Percentiles rank a stretch among this genome's conserved stretches.
Evolutionary conservation across 2,329 filamentous ascomycete species (phyloP).

Genomic region (Xylaria sp.): DNA sequence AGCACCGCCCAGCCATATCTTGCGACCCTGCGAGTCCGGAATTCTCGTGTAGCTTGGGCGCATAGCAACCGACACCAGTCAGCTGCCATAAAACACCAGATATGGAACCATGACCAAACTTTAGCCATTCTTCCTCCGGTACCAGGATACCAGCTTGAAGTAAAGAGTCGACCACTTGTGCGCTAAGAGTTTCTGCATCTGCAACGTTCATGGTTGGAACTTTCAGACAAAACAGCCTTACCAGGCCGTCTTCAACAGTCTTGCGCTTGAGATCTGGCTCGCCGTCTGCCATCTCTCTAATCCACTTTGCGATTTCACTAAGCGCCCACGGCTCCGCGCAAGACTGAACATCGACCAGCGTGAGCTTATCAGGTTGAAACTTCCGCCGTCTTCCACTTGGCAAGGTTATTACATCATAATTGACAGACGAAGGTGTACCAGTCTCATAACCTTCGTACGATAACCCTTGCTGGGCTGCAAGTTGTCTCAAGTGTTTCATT

Average conservation of each 20-base stretch:
- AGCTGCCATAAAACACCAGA: slow-evolving; percentile 94
- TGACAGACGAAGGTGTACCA: slow-evolving; percentile 64
- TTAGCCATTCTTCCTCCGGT: slow-evolving; percentile 97
- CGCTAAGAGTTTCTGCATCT: slow-evolving; percentile 88
- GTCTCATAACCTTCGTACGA: slow-evolving; percentile 68
- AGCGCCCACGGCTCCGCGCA: slow-evolving; percentile 94
- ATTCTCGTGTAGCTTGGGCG: slow-evolving; percentile 80
- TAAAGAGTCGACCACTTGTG: slow-evolving; percentile 82
- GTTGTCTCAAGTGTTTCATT: slow-evolving; percentile 60
- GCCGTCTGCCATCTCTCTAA: slow-evolving; percentile 88
- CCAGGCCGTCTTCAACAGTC: slow-evolving; percentile 85
- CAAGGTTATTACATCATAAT: slow-evolving; percentile 85
- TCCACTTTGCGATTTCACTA: slow-evolving; percentile 86
- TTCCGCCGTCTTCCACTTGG: slow-evolving; percentile 82
- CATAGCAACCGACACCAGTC: slow-evolving; percentile 91
- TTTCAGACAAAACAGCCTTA: slow-evolving; percentile 91
- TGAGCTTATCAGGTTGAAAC: slow-evolving; percentile 87
- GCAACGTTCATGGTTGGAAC: slow-evolving; percentile 98
- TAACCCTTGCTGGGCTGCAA: slow-evolving; percentile 62
- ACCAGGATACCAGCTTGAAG: slow-evolving; percentile 80
- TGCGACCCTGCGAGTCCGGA: slow-evolving; percentile 52
- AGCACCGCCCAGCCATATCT: slow-evolving; percentile 80
- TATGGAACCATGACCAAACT: slow-evolving; percentile 82
- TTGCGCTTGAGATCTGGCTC: slow-evolving; percentile 88
- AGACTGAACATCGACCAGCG: slow-evolving; percentile 80